Evolutionary conservation across 192 early-diverging fungal species (phyloP), one percentile per base, ranked within the genome.

Genomic region (Mortierella alpina): DNA sequence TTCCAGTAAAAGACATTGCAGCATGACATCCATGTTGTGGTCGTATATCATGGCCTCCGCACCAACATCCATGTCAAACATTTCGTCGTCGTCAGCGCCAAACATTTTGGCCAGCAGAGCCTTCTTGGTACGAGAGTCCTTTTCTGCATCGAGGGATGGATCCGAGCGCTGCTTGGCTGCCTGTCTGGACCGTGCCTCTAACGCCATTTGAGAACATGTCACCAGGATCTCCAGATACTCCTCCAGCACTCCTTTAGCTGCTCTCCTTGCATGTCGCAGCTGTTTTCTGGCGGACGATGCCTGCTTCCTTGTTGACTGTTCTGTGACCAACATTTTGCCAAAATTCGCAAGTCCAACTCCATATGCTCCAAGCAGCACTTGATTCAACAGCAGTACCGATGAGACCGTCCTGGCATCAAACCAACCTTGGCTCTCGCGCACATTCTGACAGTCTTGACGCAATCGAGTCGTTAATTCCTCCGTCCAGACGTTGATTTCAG

Each of bases 1-100:
- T 41, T 83, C 75, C 0, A 83, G 62, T 9, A 83, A 55, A 41
- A 80, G 14, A 20, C 70, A 80, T 4, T 62, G 63, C 13, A 80
- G 55, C 47, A 64, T 80, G 39, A 72, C 31, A 20, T 80, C 70
- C 2, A 60, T 63, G 17, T 80, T 63, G 47, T 65, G 44, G 18
- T 72, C 77, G 40, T 72, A 79, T 15, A 79, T 71, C 15, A n/a
- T 50, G 0, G 56, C 58, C 23, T 61, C 64, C 20, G 57, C 12
- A 42, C 48, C 58, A 41, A 58, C 5, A 2, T 61, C 58, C 8
- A 67, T 47, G 39, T 57, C 68, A 18, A 65, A 46, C 3, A 49
- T 63, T 20, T 68, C 73, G 5, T 60, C 68, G 13, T 58, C 61
- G 23, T 72, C 68, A 56, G 67, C 45, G 4, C 68, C 59, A 22